Conservation (phyloP, 441 rosid species). For the Gossypium laxum region DNA sequence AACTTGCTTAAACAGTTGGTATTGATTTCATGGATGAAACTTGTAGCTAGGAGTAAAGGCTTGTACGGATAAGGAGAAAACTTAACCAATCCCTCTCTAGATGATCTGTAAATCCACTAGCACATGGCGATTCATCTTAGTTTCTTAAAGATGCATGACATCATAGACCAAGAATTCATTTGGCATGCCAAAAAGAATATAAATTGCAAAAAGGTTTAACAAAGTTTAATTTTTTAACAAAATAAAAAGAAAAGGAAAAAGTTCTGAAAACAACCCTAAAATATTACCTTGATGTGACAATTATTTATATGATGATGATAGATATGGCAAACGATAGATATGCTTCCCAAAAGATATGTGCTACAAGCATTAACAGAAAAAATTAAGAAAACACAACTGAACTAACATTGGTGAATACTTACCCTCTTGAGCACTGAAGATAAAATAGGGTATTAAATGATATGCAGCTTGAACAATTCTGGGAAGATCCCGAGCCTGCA, state of each 20-base stretch:
- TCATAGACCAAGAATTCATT: background rate
- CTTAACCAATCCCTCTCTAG: background rate
- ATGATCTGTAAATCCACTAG: background rate
- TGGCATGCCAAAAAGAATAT: background rate
- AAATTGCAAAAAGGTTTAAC: background rate
- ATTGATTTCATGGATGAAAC: background rate
- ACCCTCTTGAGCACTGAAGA: slow-evolving; percentile 85
- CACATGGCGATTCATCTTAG: background rate
- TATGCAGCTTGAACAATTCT: slow-evolving; percentile 69
- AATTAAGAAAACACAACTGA: background rate
- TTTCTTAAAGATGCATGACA: background rate
- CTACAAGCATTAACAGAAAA: background rate
- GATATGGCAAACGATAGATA: background rate
- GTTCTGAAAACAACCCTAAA: background rate
- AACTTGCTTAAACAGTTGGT: too few species aligned
- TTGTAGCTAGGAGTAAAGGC: background rate
- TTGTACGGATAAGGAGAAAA: background rate
- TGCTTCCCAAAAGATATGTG: background rate
- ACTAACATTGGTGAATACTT: slow-evolving; percentile 15
- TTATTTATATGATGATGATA: background rate
- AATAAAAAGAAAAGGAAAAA: background rate
- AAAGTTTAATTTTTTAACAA: background rate
- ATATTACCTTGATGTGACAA: background rate
- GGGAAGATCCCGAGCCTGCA: slow-evolving; percentile 90
- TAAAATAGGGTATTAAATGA: slow-evolving; percentile 72